A percentile compares a stretch with the other conserved stretches of the same genome.
Conservation (phyloP, 2,329 filamentous ascomycete species). For the Ceratocystis harringtonii region DNA sequence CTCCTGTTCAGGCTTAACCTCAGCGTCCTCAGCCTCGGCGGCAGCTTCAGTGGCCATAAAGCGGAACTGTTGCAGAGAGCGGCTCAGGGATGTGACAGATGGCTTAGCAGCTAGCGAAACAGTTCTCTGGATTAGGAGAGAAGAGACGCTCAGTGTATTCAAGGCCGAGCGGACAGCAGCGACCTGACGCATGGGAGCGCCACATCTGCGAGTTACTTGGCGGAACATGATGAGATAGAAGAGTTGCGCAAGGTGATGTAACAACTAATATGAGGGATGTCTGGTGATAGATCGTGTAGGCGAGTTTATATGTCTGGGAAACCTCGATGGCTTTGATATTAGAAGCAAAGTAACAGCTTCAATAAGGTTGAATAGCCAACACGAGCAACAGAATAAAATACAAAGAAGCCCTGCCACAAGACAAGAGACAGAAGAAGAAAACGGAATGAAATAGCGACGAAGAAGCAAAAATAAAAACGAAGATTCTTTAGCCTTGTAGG, state of each 20-base stretch:
- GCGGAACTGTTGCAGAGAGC: conserved; percentile 17
- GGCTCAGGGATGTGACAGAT: conserved; percentile 11
- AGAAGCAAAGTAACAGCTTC: not conserved
- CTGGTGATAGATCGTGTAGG: not conserved
- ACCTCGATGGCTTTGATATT: not conserved
- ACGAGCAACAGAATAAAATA: not conserved
- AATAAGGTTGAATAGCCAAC: too few species aligned
- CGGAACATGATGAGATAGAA: conserved; percentile 16
- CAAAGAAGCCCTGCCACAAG: not conserved
- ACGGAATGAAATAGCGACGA: not conserved
- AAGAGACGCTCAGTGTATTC: not conserved
- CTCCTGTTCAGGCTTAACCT: conserved; percentile 18
- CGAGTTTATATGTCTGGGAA: not conserved
- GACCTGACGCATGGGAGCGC: conserved; percentile 16
- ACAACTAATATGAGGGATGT: too few species aligned
- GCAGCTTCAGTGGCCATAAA: conserved; percentile 15
- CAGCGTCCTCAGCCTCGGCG: conserved; percentile 7
- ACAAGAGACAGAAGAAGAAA: not conserved
- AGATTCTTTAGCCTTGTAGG: not conserved
- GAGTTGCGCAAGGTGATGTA: too few species aligned
- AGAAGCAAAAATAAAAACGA: not conserved
- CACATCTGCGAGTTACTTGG: conserved; percentile 15
- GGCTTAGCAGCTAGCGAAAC: conserved; percentile 6
- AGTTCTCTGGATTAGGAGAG: conserved; percentile 13
- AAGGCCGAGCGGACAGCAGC: conserved; percentile 9